Base-by-base conservation (phyloP, 2,329 filamentous ascomycete species). In the Amauroascus verrucosus region DNA sequence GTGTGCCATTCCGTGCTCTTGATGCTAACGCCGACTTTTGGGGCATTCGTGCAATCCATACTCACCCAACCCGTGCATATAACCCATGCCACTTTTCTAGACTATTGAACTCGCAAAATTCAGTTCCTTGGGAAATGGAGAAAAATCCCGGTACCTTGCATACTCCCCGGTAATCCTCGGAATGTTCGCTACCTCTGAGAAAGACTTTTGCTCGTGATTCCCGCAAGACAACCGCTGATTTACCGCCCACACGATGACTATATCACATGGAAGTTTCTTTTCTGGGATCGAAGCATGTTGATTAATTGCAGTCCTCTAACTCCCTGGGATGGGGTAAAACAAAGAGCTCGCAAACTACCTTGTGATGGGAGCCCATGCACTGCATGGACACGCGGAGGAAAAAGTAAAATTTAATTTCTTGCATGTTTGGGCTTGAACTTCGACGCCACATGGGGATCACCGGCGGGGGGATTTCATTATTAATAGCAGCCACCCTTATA, bases 121-220 rank as follows among this genome's bases (percentile, higher is more conserved):
- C 22, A 18, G n/a, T 3, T 6, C 35, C 16, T 13, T 11, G 28
- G 43, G 26, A 13, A 26, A 16, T 6, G 3, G 8, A 14, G 11
- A 33, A 20, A 26, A n/a, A 45, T 33, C 43, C 43, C 28, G n/a
- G 26, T 33, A 16, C 43, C 43, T 46, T 46, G 43, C 43, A 46
- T 32, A 8, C 18, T 13, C 7, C 38, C 18, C 38, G 38, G 38
- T 14, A 41, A 41, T n/a, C 20, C 18, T 41, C 38, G 38, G 38
- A 24, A 5, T 41, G 6, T 6, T 41, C 6, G 16, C 11, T 41
- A 4, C 18, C 38, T 41, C 13, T 11, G n/a, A n/a, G n/a, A n/a
- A n/a, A n/a, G n/a, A n/a, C n/a, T n/a, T n/a, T n/a, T n/a, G n/a
- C n/a, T n/a, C n/a, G n/a, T n/a, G n/a, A n/a, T n/a, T n/a, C n/a